A percentile compares a stretch with the other conserved stretches of the same genome.
Evolutionary conservation across 2,329 filamentous ascomycete species (phyloP).

Genomic region (Calonectria leucothoes): DNA sequence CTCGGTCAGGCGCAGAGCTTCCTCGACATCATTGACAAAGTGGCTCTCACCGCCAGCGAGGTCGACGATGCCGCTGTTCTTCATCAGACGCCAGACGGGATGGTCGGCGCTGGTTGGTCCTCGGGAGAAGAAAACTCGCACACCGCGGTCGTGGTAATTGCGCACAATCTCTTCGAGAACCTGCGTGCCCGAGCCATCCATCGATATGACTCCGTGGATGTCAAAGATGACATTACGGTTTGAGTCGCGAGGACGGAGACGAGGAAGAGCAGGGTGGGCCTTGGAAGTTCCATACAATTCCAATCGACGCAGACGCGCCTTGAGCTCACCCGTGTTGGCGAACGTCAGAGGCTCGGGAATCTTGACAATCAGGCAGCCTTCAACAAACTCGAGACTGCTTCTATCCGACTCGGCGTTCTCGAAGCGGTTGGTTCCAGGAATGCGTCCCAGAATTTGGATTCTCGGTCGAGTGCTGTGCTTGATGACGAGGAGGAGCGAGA

Average conservation of each 20-base stretch:
- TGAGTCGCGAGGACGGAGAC: slow-evolving; percentile 79
- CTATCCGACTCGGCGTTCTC: slow-evolving; percentile 84
- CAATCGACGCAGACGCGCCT: slow-evolving; percentile 82
- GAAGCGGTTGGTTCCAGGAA: slow-evolving; percentile 85
- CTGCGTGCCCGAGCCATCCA: slow-evolving; percentile 94
- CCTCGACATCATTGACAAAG: slow-evolving; percentile 86
- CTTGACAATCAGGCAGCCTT: slow-evolving; percentile 95
- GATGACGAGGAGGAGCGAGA: slow-evolving; percentile 91
- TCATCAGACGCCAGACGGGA: slow-evolving; percentile 78
- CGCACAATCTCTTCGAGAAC: slow-evolving; percentile 91
- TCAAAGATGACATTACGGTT: slow-evolving; percentile 97
- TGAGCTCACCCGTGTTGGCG: slow-evolving; percentile 94
- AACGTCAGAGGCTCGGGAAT: slow-evolving; percentile 97
- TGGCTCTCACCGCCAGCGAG: slow-evolving; percentile 80
- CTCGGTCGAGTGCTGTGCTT: slow-evolving; percentile 90
- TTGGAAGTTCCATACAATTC: slow-evolving; percentile 90
- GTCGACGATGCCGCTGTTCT: slow-evolving; percentile 85
- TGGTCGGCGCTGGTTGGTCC: slow-evolving; percentile 59
- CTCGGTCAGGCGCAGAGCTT: slow-evolving; percentile 86
- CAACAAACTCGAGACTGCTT: slow-evolving; percentile 84
- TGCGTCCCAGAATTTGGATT: slow-evolving; percentile 94
- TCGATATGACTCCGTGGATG: slow-evolving; percentile 94
- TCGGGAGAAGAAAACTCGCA: slow-evolving; percentile 79
- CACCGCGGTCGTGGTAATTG: slow-evolving; percentile 80
- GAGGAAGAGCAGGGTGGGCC: slow-evolving; percentile 88